Evolutionary conservation across 2,329 filamentous ascomycete genomes (phyloP).

Genomic region (Fusarium palustre): DNA sequence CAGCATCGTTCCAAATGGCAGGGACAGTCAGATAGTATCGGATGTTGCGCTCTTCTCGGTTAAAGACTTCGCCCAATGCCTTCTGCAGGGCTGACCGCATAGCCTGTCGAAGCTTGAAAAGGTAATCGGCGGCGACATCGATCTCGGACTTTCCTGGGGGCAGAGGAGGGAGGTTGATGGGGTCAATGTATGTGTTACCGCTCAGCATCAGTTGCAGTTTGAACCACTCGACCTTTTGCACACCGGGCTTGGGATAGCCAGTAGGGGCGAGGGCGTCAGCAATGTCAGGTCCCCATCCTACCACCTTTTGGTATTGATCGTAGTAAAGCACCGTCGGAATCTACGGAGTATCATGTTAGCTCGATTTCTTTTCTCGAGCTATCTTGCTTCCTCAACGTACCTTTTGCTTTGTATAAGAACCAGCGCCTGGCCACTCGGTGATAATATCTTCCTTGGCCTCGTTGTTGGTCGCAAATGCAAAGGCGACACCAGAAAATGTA

Average conservation of each 20-base stretch:
- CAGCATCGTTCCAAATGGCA: conserved; percentile 99
- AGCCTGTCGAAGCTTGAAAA: conserved; percentile 96
- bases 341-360: conserved; percentile 59
- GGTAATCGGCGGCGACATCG: conserved; percentile 98
- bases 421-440: conserved; percentile 97
- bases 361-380: neutral
- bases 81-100: conserved; percentile 97
- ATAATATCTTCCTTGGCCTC: conserved; percentile 99
- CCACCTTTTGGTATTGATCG: conserved; percentile 98
- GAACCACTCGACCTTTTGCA: conserved; percentile 99
- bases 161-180: conserved; percentile 96
- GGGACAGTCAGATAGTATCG: conserved; percentile 98
- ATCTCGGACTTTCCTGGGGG: conserved; percentile 98
- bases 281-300: conserved; percentile 99
- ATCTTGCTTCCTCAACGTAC: conserved; percentile 59
- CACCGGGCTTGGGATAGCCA: conserved; percentile 95
- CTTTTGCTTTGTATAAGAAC: conserved; percentile 99
- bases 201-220: conserved; percentile 99
- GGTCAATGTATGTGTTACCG: conserved; percentile 98
- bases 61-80: conserved; percentile 96
- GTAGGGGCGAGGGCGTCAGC: conserved; percentile 96
- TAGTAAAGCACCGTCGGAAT: conserved; percentile 99
- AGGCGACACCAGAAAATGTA: conserved; percentile 97
- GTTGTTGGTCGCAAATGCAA: conserved; percentile 96
- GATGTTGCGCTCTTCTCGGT: conserved; percentile 97